These are phyloP conservation scores for Rutidosis leptorrhynchoides DNA, from an alignment of 129 eudicot species.

Conservation along the genomic window DNA sequence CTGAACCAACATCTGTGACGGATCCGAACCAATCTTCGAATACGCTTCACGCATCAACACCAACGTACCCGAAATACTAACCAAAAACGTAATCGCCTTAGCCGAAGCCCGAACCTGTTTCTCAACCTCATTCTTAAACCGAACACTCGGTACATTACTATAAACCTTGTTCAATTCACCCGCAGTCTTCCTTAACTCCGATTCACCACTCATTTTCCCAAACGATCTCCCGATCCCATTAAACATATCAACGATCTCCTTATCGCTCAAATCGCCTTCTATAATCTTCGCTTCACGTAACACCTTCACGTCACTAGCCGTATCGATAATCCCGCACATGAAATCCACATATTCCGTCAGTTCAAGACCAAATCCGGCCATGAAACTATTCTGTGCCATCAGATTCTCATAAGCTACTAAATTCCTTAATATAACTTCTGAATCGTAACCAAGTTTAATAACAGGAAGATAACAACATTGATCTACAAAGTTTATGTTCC, in stretches of 20 bases:
- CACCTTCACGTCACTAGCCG: constrained; percentile 32
- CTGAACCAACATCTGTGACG: constrained; percentile 18
- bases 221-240: constrained; percentile 52
- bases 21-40: constrained; percentile 17
- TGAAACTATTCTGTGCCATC: constrained; percentile 26
- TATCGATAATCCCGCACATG: constrained; percentile 59
- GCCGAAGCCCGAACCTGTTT: constrained; percentile 31
- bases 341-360: constrained; percentile 43
- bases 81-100: constrained; percentile 27
- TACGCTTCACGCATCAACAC: constrained; percentile 25
- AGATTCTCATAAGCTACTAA: constrained; percentile 39
- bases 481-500: constrained; percentile 21
- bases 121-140: constrained; percentile 15
- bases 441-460: constrained; percentile 17
- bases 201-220: constrained; percentile 20
- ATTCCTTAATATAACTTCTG: constrained; percentile 51
- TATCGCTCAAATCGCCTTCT: constrained; percentile 27
- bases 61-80: constrained; percentile 32
- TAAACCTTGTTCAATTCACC: constrained; percentile 25
- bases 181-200: constrained; percentile 16
- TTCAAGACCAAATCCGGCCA: constrained; percentile 25
- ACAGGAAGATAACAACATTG: constrained; percentile 37
- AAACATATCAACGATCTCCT: constrained; percentile 39
- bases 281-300: constrained; percentile 33
- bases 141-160: constrained; percentile 14